Evolutionary conservation across 2,329 filamentous ascomycete species (phyloP).

Genomic region (Scytalidium lignicola): DNA sequence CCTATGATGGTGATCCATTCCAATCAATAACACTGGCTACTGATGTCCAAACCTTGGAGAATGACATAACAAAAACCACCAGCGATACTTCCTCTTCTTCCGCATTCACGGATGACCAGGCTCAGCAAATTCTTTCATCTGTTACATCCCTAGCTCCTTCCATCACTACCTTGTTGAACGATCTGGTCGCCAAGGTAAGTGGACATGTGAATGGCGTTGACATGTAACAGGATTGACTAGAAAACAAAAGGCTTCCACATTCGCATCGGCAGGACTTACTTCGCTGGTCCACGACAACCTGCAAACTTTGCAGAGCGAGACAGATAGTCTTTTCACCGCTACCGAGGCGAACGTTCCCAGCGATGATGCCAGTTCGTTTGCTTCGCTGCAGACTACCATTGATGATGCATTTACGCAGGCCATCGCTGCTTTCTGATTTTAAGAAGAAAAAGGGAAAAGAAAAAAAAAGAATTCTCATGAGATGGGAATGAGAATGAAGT

Average conservation of each 20-base stretch:
- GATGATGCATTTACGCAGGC: slow-evolving; percentile 1
- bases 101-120: no score
- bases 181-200: slow-evolving; percentile 7
- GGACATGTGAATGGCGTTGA: no score
- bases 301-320: neutral
- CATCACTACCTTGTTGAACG: slow-evolving; percentile 3
- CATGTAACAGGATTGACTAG: no score
- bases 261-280: slow-evolving; percentile 3
- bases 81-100: no score
- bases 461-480: no score
- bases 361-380: slow-evolving; percentile 1
- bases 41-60: no score
- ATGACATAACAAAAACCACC: no score
- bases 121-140: neutral
- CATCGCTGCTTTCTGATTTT: no score
- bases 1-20: no score
- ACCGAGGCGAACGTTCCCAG: neutral
- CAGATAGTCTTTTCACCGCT: slow-evolving; percentile 5
- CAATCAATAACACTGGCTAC: no score
- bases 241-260: slow-evolving; percentile 1
- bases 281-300: slow-evolving; percentile 1
- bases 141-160: slow-evolving; percentile 2
- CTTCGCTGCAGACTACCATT: slow-evolving; percentile 3
- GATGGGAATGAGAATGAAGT: no score
- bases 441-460: no score